Conservation (phyloP, 139 green algal genomes). For the Pseudopediastrum boryanum region DNA sequence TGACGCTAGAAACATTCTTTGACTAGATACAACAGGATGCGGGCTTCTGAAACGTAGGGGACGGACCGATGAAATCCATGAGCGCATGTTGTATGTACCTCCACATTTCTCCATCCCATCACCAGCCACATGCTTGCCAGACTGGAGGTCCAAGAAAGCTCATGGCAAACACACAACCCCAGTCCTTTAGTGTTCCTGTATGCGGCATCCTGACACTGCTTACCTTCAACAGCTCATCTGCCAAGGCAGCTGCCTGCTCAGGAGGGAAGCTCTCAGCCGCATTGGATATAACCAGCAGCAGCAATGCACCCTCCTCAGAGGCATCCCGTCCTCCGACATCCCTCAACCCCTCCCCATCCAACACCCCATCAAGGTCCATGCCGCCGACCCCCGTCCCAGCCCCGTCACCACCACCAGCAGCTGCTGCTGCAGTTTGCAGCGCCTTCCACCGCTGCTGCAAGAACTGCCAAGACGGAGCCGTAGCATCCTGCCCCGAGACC, state of each 20-base stretch:
- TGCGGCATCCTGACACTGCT: too few relatives aligned
- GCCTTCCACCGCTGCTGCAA: constrained; percentile 61
- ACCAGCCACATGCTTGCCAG: too few relatives aligned
- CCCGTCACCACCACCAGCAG: not conserved
- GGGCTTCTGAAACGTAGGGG: too few relatives aligned
- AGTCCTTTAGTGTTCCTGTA: too few relatives aligned
- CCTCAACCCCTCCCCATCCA: not conserved
- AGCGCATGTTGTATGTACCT: too few relatives aligned
- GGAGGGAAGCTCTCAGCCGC: constrained; percentile 62
- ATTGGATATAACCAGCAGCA: constrained; percentile 75
- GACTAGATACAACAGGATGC: too few relatives aligned
- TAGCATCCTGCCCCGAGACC: constrained; percentile 58
- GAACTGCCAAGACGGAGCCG: constrained; percentile 76
- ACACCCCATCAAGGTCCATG: not conserved
- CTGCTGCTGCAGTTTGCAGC: constrained; percentile 37
- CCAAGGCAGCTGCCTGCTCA: constrained; percentile 56
- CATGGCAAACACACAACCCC: too few relatives aligned
- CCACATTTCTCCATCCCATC: too few relatives aligned
- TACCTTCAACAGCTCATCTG: constrained; percentile 62
- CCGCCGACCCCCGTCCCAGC: not conserved
- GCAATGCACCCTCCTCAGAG: constrained; percentile 42
- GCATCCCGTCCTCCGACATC: not conserved
- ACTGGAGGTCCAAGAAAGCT: too few relatives aligned
- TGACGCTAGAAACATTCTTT: too few relatives aligned
- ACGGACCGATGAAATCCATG: too few relatives aligned